Evolutionary conservation across 2,329 filamentous ascomycete genomes (phyloP).

Genomic region (Colletotrichum sp.): DNA sequence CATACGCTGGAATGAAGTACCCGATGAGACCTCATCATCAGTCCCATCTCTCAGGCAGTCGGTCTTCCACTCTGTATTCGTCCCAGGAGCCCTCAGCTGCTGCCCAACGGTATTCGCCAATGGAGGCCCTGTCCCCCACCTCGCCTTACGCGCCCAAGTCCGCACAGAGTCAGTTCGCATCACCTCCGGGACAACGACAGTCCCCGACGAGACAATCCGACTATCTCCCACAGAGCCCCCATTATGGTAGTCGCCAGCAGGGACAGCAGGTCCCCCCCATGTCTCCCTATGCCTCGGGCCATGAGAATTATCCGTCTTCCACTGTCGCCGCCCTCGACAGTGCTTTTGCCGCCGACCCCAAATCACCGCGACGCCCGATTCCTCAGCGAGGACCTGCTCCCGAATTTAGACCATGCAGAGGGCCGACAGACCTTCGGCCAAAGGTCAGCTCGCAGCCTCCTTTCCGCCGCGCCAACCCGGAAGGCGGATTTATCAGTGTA

Average conservation of each 20-base stretch:
- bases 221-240: constrained; percentile 64
- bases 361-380: constrained; percentile 57
- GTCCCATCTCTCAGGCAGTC: constrained; percentile 65
- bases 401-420: constrained; percentile 82
- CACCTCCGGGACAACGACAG: constrained; percentile 66
- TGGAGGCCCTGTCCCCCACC: constrained; percentile 85
- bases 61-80: constrained; percentile 70
- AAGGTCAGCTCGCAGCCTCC: constrained; percentile 87
- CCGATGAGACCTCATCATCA: constrained; percentile 80
- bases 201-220: constrained; percentile 77
- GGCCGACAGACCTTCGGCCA: constrained; percentile 76
- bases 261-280: constrained; percentile 77
- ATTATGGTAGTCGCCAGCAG: constrained; percentile 56
- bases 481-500: constrained; percentile 97
- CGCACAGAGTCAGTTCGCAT: constrained; percentile 59
- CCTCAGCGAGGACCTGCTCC: constrained; percentile 75
- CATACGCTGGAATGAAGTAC: constrained; percentile 87
- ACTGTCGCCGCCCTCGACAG: constrained; percentile 75
- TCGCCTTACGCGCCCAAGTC: constrained; percentile 75
- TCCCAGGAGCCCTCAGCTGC: constrained; percentile 80
- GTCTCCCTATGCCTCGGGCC: constrained; percentile 68
- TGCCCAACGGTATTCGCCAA: constrained; percentile 92
- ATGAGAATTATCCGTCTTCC: constrained; percentile 77
- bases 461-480: constrained; percentile 91
- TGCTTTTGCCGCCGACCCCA: constrained; percentile 61